Base-by-base conservation (phyloP, 2,329 filamentous ascomycete genomes). In the Hansfordia pulvinata region DNA sequence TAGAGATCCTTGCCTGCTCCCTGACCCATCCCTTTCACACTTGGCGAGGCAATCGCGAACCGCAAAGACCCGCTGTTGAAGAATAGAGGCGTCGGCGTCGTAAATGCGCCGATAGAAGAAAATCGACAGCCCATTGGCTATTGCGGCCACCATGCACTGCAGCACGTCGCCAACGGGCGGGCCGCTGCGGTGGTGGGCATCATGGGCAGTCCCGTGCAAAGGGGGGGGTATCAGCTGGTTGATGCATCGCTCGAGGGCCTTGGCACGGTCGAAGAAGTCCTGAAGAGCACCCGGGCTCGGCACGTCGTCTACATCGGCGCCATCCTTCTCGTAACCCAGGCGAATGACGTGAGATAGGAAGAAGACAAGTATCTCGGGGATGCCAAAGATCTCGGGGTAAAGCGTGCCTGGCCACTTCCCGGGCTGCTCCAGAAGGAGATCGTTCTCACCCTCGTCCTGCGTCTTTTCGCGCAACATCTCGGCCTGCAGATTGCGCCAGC, bases 361-460 rank as follows among this genome's bases (percentile, higher is more conserved):
- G 10, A 46, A 35, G 3, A 57, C 16, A 26, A 42, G 49, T 2
- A 40, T 29, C 29, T 58, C 53, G 1, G 52, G 53, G 10, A 57
- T 38, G 1, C 52, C 53, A 27, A 52, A 57, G 14, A 56, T 54
- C 28, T 56, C 49, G 0, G 52, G 52, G 22, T 58, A 58, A 5
- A 57, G 41, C 1, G 52, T 55, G 2, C 41, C 39, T 3, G 46
- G 35, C 40, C 46, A 58, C 3, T 42, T 30, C 3, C 53, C 53
- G 2, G 51, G 50, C n/a, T n/a, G n/a, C n/a, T n/a, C n/a, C n/a
- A n/a, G n/a, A n/a, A n/a, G n/a, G n/a, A n/a, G n/a, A 2, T 56
- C 54, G 32, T 56, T 55, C 26, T 56, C 52, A 3, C 50, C 52
- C 30, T 46, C 42, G 14, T 49, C 41, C 22, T 42, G 41, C n/a